Conservation (phyloP, 768 basidiomycete genomes). For the Cystoderma amianthinum region DNA sequence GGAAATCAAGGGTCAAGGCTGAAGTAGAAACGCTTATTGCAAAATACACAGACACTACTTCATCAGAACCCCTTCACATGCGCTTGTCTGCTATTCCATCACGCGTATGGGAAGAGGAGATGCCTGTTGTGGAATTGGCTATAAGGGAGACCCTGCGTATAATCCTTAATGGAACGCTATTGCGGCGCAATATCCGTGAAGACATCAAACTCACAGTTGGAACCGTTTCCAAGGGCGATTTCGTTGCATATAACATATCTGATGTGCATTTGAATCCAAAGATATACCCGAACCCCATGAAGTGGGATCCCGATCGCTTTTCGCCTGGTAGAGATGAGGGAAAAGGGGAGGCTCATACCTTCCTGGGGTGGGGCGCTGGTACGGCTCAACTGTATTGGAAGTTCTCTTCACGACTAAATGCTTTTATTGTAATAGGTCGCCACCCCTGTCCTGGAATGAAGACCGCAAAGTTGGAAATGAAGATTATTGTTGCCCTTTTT, state of each 20-base stretch:
- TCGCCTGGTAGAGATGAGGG: conserved; percentile 24
- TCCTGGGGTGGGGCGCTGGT: conserved; percentile 35
- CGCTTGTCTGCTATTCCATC: no score
- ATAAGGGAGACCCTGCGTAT: conserved; percentile 33
- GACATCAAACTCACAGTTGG: conserved; percentile 19
- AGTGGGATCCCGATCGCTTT: conserved; percentile 28
- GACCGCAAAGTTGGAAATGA: conserved; percentile 30
- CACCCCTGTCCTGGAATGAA: conserved; percentile 32
- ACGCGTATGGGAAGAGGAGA: no score
- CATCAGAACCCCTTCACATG: no score
- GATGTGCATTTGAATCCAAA: conserved; percentile 26
- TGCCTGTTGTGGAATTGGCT: no score
- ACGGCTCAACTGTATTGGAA: conserved; percentile 1
- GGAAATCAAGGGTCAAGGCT: no score
- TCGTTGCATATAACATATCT: conserved; percentile 23
- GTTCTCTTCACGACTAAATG: not conserved
- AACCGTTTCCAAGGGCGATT: conserved; percentile 22
- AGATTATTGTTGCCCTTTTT: conserved; percentile 24
- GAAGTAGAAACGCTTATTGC: no score
- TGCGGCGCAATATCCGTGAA: conserved; percentile 26
- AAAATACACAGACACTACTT: no score
- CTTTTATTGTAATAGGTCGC: conserved; percentile 14
- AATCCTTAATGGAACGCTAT: conserved; percentile 14
- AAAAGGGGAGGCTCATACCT: conserved; percentile 21
- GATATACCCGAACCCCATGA: conserved; percentile 24